phyloP scores from a whole-genome alignment of 2,329 filamentous ascomycete species.

The Plenodomus lindquistii region DNA sequence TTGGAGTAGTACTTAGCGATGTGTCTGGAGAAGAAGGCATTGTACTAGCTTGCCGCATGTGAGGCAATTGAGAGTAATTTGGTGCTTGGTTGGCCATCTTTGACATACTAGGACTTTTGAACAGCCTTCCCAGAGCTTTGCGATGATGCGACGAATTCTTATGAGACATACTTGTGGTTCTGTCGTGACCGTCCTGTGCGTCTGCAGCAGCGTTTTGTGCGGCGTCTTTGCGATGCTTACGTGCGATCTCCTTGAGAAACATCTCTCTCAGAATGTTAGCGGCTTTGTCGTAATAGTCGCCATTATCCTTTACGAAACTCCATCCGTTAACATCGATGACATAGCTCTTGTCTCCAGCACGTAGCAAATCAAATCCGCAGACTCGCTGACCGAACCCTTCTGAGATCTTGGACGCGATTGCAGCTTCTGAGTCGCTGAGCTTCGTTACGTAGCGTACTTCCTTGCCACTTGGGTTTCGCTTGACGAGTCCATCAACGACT shows the following conservation, averaged over 20 bases:
- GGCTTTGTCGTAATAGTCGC: conserved; percentile 95
- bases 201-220: conserved; percentile 46
- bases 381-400: conserved; percentile 91
- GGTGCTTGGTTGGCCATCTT: conserved; percentile 54
- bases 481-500: conserved; percentile 92
- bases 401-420: conserved; percentile 87
- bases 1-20: conserved; percentile 46
- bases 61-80: conserved; percentile 45
- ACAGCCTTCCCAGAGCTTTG: conserved; percentile 58
- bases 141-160: conserved; percentile 47
- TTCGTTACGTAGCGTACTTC: conserved; percentile 94
- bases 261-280: conserved; percentile 84
- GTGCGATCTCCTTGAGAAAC: conserved; percentile 78
- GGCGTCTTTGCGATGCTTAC: conserved; percentile 54
- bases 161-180: conserved; percentile 18
- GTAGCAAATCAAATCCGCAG: conserved; percentile 91
- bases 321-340: conserved; percentile 99
- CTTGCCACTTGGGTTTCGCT: conserved; percentile 95
- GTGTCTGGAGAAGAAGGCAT: conserved; percentile 53
- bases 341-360: conserved; percentile 86
- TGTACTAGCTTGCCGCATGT: conserved; percentile 38
- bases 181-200: conserved; percentile 24
- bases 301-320: conserved; percentile 99
- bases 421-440: conserved; percentile 76
- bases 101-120: conserved; percentile 68